Percentiles rank a stretch among this genome's conserved stretches.
Conservation (phyloP, 768 basidiomycete species). For the Mycena maculata region DNA sequence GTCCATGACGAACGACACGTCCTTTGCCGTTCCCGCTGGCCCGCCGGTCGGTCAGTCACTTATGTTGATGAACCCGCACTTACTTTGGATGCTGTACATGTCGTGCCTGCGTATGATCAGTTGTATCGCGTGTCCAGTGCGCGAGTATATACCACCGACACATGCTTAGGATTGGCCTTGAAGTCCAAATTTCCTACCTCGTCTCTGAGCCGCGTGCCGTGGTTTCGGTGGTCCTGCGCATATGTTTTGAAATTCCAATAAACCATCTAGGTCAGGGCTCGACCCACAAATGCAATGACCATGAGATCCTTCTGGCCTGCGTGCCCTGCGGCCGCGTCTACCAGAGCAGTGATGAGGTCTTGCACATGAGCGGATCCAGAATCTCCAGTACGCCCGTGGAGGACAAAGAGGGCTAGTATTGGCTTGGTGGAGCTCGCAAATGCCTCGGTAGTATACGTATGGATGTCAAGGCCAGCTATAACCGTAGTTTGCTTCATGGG, state of each 20-base stretch:
- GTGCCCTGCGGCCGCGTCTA: constrained; percentile 39
- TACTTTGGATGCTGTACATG: constrained; percentile 62
- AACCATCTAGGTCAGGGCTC: not conserved
- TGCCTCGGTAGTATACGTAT: constrained; percentile 44
- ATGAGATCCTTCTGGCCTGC: constrained; percentile 40
- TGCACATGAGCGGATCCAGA: constrained; percentile 36
- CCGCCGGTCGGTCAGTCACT: not conserved
- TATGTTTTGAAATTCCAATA: not conserved
- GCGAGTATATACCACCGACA: constrained; percentile 44
- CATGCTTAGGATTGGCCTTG: constrained; percentile 52
- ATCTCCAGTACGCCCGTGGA: constrained; percentile 55
- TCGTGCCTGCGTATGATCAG: constrained; percentile 48
- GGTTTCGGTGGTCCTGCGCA: constrained; percentile 60
- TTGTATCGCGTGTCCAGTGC: not conserved
- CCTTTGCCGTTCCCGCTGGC: constrained; percentile 73
- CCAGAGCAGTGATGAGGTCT: constrained; percentile 40
- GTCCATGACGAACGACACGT: constrained; percentile 86
- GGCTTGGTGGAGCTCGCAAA: constrained; percentile 36
- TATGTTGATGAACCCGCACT: constrained; percentile 16
- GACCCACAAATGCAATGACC: constrained; percentile 53
- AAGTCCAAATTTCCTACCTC: constrained; percentile 51
- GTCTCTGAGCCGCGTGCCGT: constrained; percentile 52
- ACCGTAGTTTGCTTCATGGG: constrained; percentile 34
- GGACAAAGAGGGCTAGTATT: constrained; percentile 53
- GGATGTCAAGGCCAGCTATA: constrained; percentile 52